Percentiles rank a stretch among this genome's conserved stretches.
Evolutionary conservation across 306 rosid species (phyloP).

Genomic region (apple (Malus domestica)): ASM211411v1 NC_041791.1:4988001-4988500

Average conservation of each 20-base stretch:
- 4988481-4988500: neutral
- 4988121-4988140: neutral
- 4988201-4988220: neutral
- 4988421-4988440: slow-evolving; percentile 18
- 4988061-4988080: no score
- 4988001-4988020: no score
- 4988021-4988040: no score
- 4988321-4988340: neutral
- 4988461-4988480: neutral
- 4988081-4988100: no score
- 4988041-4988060: no score
- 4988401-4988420: slow-evolving; percentile 35
- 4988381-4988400: slow-evolving; percentile 40
- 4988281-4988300: neutral
- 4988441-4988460: neutral
- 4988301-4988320: neutral
- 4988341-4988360: neutral
- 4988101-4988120: no score
- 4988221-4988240: neutral
- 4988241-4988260: neutral
- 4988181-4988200: neutral
- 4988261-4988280: neutral
- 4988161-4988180: neutral
- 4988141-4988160: neutral
- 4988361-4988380: slow-evolving; percentile 19